These are phyloP conservation scores for Moesziomyces sp. DNA, from an alignment of 1,284 basidiomycete species.

Conservation along the genomic window DNA sequence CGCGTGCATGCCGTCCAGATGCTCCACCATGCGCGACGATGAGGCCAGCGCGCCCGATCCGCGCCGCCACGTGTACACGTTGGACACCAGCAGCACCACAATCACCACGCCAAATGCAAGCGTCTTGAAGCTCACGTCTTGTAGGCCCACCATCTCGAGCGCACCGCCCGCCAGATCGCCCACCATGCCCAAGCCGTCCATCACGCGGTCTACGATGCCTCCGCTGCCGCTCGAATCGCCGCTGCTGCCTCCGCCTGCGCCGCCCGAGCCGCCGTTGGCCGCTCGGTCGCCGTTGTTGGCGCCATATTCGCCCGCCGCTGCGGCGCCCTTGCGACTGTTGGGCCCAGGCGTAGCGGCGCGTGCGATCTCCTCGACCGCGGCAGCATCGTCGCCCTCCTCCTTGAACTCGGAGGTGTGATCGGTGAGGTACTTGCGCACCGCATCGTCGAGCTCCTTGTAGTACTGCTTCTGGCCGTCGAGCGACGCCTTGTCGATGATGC, in stretches of 20 bases:
- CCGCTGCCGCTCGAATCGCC: constrained; percentile 7
- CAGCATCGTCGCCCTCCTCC: constrained; percentile 77
- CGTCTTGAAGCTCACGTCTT: constrained; percentile 39
- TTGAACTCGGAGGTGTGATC: constrained; percentile 89
- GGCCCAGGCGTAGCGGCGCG: constrained; percentile 47
- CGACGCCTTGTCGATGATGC: constrained; percentile 89
- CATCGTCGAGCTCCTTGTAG: constrained; percentile 83
- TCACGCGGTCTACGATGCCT: constrained; percentile 8
- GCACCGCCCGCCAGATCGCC: constrained; percentile 43
- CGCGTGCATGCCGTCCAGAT: constrained; percentile 26
- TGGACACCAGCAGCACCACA: constrained; percentile 66
- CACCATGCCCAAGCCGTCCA: constrained; percentile 40
- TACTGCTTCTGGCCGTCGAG: constrained; percentile 95
- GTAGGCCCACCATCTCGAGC: constrained; percentile 33
- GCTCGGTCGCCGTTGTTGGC: constrained; percentile 1
- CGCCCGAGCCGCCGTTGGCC: constrained; percentile 2
- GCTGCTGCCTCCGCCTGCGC: not conserved
- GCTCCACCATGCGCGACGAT: constrained; percentile 8
- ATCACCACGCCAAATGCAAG: constrained; percentile 61
- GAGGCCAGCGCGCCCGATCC: constrained; percentile 7
- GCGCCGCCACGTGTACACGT: constrained; percentile 55
- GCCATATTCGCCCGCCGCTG: constrained; percentile 16
- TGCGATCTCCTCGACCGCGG: constrained; percentile 58
- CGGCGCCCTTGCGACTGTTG: constrained; percentile 18
- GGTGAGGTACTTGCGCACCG: constrained; percentile 81